phyloP scores from a whole-genome alignment of 257 asterid genomes.

The Cordia subcordata region DNA sequence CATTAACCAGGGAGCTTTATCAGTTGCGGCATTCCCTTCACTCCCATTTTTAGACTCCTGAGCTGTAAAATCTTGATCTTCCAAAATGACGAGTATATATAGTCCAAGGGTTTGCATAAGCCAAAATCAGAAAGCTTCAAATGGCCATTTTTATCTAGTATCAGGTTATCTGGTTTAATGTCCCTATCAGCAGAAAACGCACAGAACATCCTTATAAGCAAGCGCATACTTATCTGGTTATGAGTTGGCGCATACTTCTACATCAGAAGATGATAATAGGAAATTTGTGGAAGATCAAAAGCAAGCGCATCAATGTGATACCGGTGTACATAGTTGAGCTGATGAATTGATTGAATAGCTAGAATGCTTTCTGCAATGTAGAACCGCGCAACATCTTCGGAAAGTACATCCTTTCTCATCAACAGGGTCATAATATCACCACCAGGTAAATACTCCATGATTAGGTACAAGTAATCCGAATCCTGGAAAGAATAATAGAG shows the following conservation, averaged over 20 bases:
- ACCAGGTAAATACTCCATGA: slow-evolving; percentile 97
- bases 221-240: no score
- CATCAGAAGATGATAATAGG: background rate
- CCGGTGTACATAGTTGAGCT: slow-evolving; percentile 86
- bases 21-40: slow-evolving; percentile 35
- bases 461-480: slow-evolving; percentile 79
- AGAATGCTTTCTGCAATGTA: slow-evolving; percentile 88
- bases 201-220: slow-evolving; percentile 3
- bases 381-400: slow-evolving; percentile 89
- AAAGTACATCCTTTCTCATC: slow-evolving; percentile 86
- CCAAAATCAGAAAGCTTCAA: slow-evolving; percentile 96
- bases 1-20: slow-evolving; percentile 78
- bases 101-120: slow-evolving; percentile 53
- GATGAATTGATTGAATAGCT: slow-evolving; percentile 92
- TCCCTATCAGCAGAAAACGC: slow-evolving; percentile 56
- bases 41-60: slow-evolving; percentile 45
- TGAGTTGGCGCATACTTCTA: background rate
- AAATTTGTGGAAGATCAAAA: background rate
- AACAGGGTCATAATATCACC: slow-evolving; percentile 96
- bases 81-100: slow-evolving; percentile 77
- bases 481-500: slow-evolving; percentile 94
- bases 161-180: slow-evolving; percentile 92
- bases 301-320: slow-evolving; percentile 10
- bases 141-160: slow-evolving; percentile 87
- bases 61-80: slow-evolving; percentile 60